Evolutionary conservation across 1,139 yeast species (phyloP), one percentile per base, ranked within the genome.

Genomic region (Saccharomyces hybrid): DNA sequence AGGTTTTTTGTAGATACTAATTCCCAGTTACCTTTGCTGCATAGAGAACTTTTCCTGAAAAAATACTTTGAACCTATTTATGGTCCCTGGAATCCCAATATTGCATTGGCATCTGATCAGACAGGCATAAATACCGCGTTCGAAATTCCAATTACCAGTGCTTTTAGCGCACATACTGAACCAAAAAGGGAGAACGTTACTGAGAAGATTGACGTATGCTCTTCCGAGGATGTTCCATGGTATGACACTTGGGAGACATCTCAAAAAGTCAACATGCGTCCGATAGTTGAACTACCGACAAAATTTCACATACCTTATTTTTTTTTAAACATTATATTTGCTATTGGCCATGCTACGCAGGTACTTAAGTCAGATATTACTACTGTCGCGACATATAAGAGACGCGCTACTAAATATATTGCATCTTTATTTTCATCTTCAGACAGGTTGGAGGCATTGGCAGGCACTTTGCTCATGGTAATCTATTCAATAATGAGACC

Each of bases 21-120:
- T 65, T 75, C 95, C 2, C 96, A 88, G 67, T 66, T 87, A 44
- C 96, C 96, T 0, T 76, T 89, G 4, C 70, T 90, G 51, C 96
- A 90, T 66, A 77, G 96, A 42, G 96, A 88, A 63, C 81, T 79
- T 59, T 89, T 89, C 64, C 68, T 90, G 48, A 73, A 73, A 51
- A 74, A 76, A 48, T 83, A 82, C 64, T 90, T 86, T 65, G 79
- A 81, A 57, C 96, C 96, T 0, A 76, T 89, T 1, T 89, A 89
- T 65, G 96, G 96, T 5, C 54, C 59, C 5, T 73, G 86, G 54
- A 82, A 88, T 31, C 66, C 74, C 1, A 72, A 73, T 46, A 72
- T 81, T 0, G 76, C 84, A 2, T 72, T 88, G 50, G 90, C 89
- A 0, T 81, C 88, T 0, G 79, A 82, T 56, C 76, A 76, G 61